Evolutionary conservation across 179 eudicot species (phyloP), one percentile per base, ranked within the genome.

Genomic region (Silene vulgaris): DNA sequence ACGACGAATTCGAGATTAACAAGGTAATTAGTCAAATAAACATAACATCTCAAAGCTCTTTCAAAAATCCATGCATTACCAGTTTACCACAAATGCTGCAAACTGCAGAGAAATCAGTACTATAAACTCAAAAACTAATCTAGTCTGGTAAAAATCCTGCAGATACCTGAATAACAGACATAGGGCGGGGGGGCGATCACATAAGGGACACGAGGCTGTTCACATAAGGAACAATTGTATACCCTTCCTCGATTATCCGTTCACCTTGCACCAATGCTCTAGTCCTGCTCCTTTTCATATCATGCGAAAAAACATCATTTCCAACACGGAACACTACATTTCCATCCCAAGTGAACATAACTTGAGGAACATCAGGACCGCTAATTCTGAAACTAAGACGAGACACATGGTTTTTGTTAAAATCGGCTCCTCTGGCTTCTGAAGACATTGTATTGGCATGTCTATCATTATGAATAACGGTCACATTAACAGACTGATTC

Each of bases 151-250:
- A 17, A 16, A 35, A 9, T 35, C n/a, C 8, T 29, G 32, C 32
- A 29, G 32, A 29, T 1, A 29, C 32, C 32, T 29, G 32, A 29
- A 29, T 29, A 29, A 29, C 32, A 29, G 32, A 29, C 32, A 29
- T 29, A 11, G 11, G 8, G 9, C 11, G 12, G 5, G n/a, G n/a
- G n/a, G 6, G 19, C 59, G 19, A 29, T 75, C 69, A 80, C 19
- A 30, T 19, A 35, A 75, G 75, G 19, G 76, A 50, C 0, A 79
- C 79, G 6, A 79, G 82, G 79, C 76, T 75, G 73, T 80, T 80
- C 35, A 80, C 76, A 71, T 80, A 75, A 37, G 79, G 82, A 50
- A 75, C 59, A 11, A 80, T 71, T n/a, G 14, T 35, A 71, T 9
- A 26, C 30, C 8, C 9, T 56, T 9, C 11, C 64, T 21, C 4